Evolutionary conservation across 2,329 filamentous ascomycete genomes (phyloP), one percentile per base, ranked within the genome.

Genomic region (Alternaria triticina): DNA sequence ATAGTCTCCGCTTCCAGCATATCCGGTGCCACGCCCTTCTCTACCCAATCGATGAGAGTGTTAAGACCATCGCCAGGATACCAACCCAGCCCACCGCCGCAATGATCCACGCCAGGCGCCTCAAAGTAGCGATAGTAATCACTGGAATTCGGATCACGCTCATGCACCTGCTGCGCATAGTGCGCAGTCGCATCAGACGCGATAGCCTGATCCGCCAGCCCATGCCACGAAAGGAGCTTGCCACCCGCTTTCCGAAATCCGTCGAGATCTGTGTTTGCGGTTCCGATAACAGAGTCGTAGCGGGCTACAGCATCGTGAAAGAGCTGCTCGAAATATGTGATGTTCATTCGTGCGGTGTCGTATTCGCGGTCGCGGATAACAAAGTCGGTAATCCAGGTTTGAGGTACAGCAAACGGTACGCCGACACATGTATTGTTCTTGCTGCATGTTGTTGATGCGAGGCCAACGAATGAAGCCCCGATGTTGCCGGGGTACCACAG

Each of bases 41-140:
- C 76, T 6, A 78, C 75, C 77, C 75, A 77, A 4, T 71, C 67
- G 9, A 71, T 67, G 28, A 77, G 60, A 10, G 23, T 51, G 7
- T 70, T 63, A 3, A 78, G 51, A 9, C 69, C 58, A 61, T 71
- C 59, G 5, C 54, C 64, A 11, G 74, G 75, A 40, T 66, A 59
- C 57, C 67, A 64, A 1, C 76, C 74, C 1, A 45, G 13, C 3
- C 74, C 74, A 17, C 66, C 57, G 1, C 57, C 65, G 57, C 74
- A 77, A 55, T 78, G 76, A 23, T 62, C 65, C 2, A 77, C 70
- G 1, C 74, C 75, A 12, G 75, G 77, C 12, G 75, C 77, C 15
- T 75, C 64, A 40, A 79, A 78, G n/a, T 76, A 59, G 2, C 74
- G 70, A 54, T 69, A 74, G 54, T 68, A 77, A 6, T 77, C 69